These are phyloP conservation scores for Handroanthus guayacan DNA, from an alignment of 257 asterid species.

Conservation along the genomic window DNA sequence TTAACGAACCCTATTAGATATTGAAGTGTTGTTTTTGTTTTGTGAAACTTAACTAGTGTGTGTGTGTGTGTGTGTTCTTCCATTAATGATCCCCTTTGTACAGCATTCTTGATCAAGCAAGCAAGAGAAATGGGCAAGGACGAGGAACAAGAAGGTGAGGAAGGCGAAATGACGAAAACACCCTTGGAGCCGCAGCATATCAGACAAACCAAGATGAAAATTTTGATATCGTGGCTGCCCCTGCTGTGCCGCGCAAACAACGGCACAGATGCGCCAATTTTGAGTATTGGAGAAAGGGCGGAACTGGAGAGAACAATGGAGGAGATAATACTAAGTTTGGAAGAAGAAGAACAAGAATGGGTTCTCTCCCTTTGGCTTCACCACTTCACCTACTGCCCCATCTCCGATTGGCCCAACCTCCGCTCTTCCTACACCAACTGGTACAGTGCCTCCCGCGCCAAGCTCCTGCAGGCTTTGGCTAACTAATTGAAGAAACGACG, in stretches of 20 bases:
- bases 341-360: slow-evolving; percentile 79
- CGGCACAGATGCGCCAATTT: slow-evolving; percentile 77
- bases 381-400: slow-evolving; percentile 78
- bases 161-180: slow-evolving; percentile 11
- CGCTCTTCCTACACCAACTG: slow-evolving; percentile 72
- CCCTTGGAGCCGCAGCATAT: slow-evolving; percentile 33
- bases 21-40: no score
- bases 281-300: slow-evolving; percentile 66
- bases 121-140: slow-evolving; percentile 55
- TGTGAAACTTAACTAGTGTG: no score
- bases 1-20: no score
- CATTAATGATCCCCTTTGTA: neutral
- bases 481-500: neutral
- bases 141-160: slow-evolving; percentile 24
- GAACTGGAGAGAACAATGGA: slow-evolving; percentile 71
- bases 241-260: slow-evolving; percentile 79
- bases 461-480: slow-evolving; percentile 38
- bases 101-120: slow-evolving; percentile 83
- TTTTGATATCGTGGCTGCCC: slow-evolving; percentile 84
- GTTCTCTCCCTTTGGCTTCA: slow-evolving; percentile 92
- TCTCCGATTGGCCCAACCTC: slow-evolving; percentile 95
- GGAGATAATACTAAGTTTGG: slow-evolving; percentile 59
- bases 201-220: slow-evolving; percentile 61
- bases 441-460: slow-evolving; percentile 64
- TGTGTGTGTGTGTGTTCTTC: no score